phyloP scores from a whole-genome alignment of 805 yeast species.

The Saccharomycopsis sp. region DNA sequence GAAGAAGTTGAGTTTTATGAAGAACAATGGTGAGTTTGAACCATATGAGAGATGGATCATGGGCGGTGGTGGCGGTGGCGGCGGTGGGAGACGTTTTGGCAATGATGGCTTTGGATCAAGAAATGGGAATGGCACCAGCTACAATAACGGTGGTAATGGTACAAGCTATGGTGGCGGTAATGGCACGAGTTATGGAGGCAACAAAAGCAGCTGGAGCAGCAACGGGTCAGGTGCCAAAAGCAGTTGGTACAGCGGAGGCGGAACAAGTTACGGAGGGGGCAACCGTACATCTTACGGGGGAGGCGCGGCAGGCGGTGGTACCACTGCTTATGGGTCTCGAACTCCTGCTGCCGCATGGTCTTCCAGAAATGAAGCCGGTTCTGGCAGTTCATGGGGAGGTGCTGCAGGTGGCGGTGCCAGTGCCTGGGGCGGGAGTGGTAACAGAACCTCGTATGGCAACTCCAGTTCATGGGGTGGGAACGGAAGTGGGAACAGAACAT shows the following conservation, averaged over 20 bases:
- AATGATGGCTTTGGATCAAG: conserved; percentile 20
- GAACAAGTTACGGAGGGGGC: conserved; percentile 32
- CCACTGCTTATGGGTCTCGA: conserved; percentile 27
- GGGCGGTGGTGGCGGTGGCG: conserved; percentile 22
- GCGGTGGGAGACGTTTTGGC: conserved; percentile 20
- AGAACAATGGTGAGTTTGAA: conserved; percentile 57
- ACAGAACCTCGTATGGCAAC: conserved; percentile 32
- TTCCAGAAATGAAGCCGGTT: conserved; percentile 33
- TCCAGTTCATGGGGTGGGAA: conserved; percentile 26
- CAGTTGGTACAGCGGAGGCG: conserved; percentile 32
- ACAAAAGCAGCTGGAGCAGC: conserved; percentile 19
- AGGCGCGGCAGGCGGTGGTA: conserved; percentile 41
- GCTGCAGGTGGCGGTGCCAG: conserved; percentile 31
- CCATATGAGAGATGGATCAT: conserved; percentile 58
- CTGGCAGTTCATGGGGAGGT: conserved; percentile 38
- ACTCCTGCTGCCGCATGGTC: conserved; percentile 26
- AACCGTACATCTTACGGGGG: conserved; percentile 26
- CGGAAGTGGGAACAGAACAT: conserved; percentile 19
- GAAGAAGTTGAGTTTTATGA: conserved; percentile 63
- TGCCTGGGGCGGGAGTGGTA: conserved; percentile 46
- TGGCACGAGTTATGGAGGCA: conserved; percentile 24
- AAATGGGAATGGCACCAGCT: conserved; percentile 9
- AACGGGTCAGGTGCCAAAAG: conserved; percentile 30
- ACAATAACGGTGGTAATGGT: conserved; percentile 26
- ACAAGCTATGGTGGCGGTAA: conserved; percentile 29